phyloP scores from a whole-genome alignment of 768 basidiomycete species.

The Amanita muscaria region DNA sequence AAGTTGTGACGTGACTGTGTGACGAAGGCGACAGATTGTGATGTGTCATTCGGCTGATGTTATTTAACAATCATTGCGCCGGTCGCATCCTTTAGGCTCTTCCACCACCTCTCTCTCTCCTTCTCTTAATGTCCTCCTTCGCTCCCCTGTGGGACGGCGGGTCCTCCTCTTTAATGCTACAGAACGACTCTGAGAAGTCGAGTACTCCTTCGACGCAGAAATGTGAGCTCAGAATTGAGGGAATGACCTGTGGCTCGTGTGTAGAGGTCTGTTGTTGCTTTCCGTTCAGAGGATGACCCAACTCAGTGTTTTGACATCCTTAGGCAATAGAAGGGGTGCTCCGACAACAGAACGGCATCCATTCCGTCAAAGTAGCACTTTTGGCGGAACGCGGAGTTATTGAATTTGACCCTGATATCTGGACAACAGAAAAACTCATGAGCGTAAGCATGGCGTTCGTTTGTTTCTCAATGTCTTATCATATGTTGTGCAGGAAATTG shows the following conservation, averaged over 20 bases:
- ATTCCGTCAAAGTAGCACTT: conserved; percentile 90
- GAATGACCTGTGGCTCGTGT: conserved; percentile 87
- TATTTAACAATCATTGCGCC: neutral
- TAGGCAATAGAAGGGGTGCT: conserved; percentile 84
- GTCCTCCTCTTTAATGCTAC: conserved; percentile 11
- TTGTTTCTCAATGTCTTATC: conserved; percentile 9
- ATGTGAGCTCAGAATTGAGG: conserved; percentile 77
- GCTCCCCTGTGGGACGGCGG: conserved; percentile 4
- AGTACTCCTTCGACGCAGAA: conserved; percentile 31
- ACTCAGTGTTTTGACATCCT: neutral
- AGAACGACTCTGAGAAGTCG: conserved; percentile 16
- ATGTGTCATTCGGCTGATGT: neutral
- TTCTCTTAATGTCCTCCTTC: conserved; percentile 8
- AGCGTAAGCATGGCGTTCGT: conserved; percentile 36
- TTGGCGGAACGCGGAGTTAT: conserved; percentile 89
- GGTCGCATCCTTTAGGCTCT: conserved; percentile 2
- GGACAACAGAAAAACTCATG: conserved; percentile 75
- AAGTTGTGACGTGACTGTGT: neutral
- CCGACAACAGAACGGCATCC: conserved; percentile 77
- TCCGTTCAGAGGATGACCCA: neutral
- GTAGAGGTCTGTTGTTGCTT: conserved; percentile 56
- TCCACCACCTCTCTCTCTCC: neutral
- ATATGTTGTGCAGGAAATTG: conserved; percentile 61
- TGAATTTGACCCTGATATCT: conserved; percentile 78
- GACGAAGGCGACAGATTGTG: neutral